Evolutionary conservation across 495 filamentous ascomycete genomes (phyloP), one percentile per base, ranked within the genome.

Genomic region (Penicillium dipodomyicola): DNA sequence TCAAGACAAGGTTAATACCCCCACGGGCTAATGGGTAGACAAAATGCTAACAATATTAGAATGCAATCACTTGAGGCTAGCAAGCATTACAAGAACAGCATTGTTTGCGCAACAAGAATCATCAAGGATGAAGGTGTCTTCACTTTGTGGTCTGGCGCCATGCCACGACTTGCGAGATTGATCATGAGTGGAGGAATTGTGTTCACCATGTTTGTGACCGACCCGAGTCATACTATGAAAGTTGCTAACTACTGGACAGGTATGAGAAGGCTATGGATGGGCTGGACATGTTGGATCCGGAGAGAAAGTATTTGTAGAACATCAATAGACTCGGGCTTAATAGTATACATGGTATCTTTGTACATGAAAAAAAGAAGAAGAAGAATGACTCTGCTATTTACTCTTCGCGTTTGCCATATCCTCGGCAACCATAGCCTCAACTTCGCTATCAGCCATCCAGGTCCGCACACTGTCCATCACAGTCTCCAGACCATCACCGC

Each of bases 231-330:
- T 32, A 29, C 37, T 42, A 19, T 59, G 46, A 19, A 32, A 30
- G 20, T 57, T 65, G 59, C 64, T 52, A 56, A 47, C 58, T 45
- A 35, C 15, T 46, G 58, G 42, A 29, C 56, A 87, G 84, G 84
- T 97, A 98, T 70, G 94, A 98, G 76, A 97, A 97, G 80, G 88
- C 88, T 40, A 97, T 98, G 75, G 95, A 97, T 54, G 63, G 87
- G 46, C 80, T 98, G 72, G 88, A 94, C 67, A 76, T 70, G 56
- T 35, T 91, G 22, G 94, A 98, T 70, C 95, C 94, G 12, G 82
- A 96, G 63, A 82, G 86, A 59, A 86, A 82, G 69, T 97, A 96
- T 69, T 83, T 97, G 55, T 93, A 77, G 71, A 47, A 54, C 57
- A 19, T 52, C 27, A 54, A 51, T 60, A 54, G 35, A 52, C 10